These are phyloP conservation scores for Phylloporus sp. DNA, from an alignment of 1,284 basidiomycete species.

Conservation along the genomic window DNA sequence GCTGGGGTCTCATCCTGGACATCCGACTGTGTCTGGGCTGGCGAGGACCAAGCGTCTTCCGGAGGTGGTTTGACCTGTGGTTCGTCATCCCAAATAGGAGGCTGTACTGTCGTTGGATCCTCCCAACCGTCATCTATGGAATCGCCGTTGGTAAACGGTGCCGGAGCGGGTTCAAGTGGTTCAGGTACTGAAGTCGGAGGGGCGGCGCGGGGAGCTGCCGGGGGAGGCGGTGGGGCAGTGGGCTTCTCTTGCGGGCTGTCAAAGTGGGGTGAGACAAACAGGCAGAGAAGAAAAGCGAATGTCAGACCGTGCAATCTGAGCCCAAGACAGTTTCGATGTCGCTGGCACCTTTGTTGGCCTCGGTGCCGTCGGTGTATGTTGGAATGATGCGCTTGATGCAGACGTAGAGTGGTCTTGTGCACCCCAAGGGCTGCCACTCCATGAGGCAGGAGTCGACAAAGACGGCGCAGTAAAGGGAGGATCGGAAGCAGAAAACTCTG, in stretches of 20 bases:
- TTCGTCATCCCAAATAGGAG: slow-evolving; percentile 78
- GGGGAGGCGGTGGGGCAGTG: slow-evolving; percentile 25
- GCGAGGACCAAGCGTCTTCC: slow-evolving; percentile 46
- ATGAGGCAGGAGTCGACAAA: slow-evolving; percentile 24
- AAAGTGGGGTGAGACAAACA: slow-evolving; percentile 32
- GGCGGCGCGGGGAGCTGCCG: slow-evolving; percentile 24
- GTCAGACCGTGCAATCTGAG: slow-evolving; percentile 73
- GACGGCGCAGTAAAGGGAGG: slow-evolving; percentile 8
- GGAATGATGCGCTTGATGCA: slow-evolving; percentile 26
- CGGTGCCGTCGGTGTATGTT: slow-evolving; percentile 28
- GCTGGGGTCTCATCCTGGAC: slow-evolving; percentile 20
- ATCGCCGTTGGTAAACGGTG: slow-evolving; percentile 38
- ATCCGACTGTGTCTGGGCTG: slow-evolving; percentile 29
- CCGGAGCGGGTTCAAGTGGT: slow-evolving; percentile 27
- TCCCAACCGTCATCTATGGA: slow-evolving; percentile 58
- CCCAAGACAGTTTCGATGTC: slow-evolving; percentile 79
- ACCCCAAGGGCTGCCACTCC: slow-evolving; percentile 29
- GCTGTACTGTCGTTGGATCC: slow-evolving; percentile 73
- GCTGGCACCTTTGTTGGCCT: slow-evolving; percentile 60
- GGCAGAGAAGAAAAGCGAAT: not conserved
- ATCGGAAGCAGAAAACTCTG: slow-evolving; percentile 21
- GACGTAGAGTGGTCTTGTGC: slow-evolving; percentile 32
- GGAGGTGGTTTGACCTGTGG: slow-evolving; percentile 48
- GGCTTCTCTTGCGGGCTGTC: slow-evolving; percentile 35
- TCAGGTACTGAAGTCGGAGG: slow-evolving; percentile 30